Percentiles rank a stretch among this genome's conserved stretches.
These are phyloP conservation scores for Spergularia marina DNA, from an alignment of 148 eudicot species.

Conservation along the genomic window DNA sequence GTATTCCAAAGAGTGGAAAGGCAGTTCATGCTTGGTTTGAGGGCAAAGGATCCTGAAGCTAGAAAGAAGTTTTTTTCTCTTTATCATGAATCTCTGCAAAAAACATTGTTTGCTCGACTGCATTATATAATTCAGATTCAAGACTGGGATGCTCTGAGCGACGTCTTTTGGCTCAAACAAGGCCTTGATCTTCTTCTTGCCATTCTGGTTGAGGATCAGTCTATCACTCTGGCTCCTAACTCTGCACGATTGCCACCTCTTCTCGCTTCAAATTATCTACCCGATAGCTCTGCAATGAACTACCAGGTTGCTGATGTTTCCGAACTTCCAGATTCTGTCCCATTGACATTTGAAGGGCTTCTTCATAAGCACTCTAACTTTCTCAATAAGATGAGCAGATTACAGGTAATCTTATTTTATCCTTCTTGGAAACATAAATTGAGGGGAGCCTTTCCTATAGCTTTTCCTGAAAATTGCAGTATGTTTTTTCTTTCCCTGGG, in stretches of 20 bases:
- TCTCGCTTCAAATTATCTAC: constrained; percentile 45
- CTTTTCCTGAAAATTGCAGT: too few species aligned
- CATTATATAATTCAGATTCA: constrained; percentile 89
- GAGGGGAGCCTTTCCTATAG: too few species aligned
- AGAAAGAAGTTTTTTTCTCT: constrained; percentile 78
- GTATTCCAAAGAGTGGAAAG: constrained; percentile 94
- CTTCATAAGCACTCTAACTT: constrained; percentile 73
- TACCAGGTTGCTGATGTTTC: constrained; percentile 55
- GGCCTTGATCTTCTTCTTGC: constrained; percentile 99
- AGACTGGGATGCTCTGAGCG: constrained; percentile 98
- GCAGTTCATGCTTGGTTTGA: constrained; percentile 91
- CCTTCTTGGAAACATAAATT: too few species aligned
- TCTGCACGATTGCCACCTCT: constrained; percentile 85
- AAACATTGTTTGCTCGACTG: constrained; percentile 75
- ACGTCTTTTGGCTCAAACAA: constrained; percentile 99
- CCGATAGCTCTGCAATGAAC: constrained; percentile 62
- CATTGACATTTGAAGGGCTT: constrained; percentile 76
- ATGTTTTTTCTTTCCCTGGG: too few species aligned
- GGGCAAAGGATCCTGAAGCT: constrained; percentile 90
- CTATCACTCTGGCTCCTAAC: constrained; percentile 95
- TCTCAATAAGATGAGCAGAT: constrained; percentile 73
- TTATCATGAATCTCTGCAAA: constrained; percentile 85
- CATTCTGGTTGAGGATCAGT: constrained; percentile 82
- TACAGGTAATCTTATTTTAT: constrained; percentile 47
- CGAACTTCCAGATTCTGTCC: constrained; percentile 69